Conservation (phyloP, 1,139 yeast species). For the Blastobotrys ciferrii region DNA sequence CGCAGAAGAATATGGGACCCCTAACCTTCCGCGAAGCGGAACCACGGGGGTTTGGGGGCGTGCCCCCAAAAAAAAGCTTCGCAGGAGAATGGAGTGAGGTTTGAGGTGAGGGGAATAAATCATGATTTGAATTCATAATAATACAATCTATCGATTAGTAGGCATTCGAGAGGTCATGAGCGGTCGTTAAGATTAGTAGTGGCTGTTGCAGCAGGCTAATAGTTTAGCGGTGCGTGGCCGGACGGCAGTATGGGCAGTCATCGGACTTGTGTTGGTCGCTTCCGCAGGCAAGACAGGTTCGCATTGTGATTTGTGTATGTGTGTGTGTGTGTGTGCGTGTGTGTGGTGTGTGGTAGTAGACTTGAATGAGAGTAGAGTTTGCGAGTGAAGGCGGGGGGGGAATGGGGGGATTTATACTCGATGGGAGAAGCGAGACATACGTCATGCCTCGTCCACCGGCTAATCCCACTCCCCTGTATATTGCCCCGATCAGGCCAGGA, state of each 20-base stretch:
- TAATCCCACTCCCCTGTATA: neutral
- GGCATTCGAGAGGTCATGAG: neutral
- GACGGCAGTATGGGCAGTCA: slow-evolving; percentile 8
- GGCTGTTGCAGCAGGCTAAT: too few relatives aligned
- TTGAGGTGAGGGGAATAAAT: too few relatives aligned
- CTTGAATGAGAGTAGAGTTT: neutral
- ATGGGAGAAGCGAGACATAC: neutral
- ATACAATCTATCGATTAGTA: neutral
- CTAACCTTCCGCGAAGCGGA: too few relatives aligned
- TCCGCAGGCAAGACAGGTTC: slow-evolving; percentile 7
- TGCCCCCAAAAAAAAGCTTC: too few relatives aligned
- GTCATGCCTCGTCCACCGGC: neutral
- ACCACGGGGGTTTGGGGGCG: too few relatives aligned
- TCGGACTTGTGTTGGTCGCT: slow-evolving; percentile 6
- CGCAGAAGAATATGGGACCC: too few relatives aligned
- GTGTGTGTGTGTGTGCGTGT: neutral
- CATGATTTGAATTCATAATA: neutral
- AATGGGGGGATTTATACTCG: neutral
- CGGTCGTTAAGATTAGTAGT: too few relatives aligned
- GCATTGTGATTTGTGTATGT: neutral
- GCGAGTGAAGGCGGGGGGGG: neutral
- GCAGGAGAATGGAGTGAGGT: too few relatives aligned
- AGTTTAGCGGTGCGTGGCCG: slow-evolving; percentile 1
- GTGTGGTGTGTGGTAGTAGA: neutral
- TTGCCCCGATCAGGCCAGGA: neutral